Evolutionary conservation across 257 asterid species (phyloP), one percentile per base, ranked within the genome.

Genomic region (Verbena officinalis): DNA sequence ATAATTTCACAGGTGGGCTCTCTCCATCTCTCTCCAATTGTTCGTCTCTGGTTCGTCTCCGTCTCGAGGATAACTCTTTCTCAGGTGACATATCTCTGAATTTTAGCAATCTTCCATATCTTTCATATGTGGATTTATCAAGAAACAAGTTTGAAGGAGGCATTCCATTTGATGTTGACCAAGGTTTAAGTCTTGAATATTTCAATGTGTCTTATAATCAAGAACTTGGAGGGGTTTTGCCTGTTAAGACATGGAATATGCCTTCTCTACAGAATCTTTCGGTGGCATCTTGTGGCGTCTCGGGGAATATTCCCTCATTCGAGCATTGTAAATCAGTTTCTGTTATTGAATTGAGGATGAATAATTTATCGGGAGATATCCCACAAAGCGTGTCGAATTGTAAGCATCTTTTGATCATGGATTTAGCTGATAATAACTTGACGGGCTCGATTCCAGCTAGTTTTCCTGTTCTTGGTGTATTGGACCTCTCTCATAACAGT

Each of bases 91-190:
- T 94, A 60, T 81, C 96, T 24, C 72, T 84, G 61, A 72, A 68
- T 9, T 86, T 88, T 68, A 77, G 79, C 38, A 79, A 75, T 51
- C 72, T 83, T 44, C 62, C 75, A 4, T 78, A 70, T 30, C 61
- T 87, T 54, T 72, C 96, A 5, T 94, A 90, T 57, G 78, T 86
- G 75, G 99, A 90, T 68, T 43, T 94, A 78, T 88, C 99, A n/a
- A 78, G 87, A 64, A 94, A 94, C 64, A 71, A 50, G 73, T 88
- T 94, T 38, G 50, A 62, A 0, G 97, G 97, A 60, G 96, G 96
- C 0, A 65, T 94, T 65, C 85, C 96, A 2, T 16, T 44, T 55
- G 82, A 76, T 61, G 70, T 94, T 56, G 63, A 42, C 72, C 67
- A 62, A 68, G 90, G 88, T 55, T 69, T 83, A 4, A 70, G 48